Evolutionary conservation across 2,329 filamentous ascomycete genomes (phyloP), one percentile per base, ranked within the genome.

Genomic region (Cytospora paraplurivora): DNA sequence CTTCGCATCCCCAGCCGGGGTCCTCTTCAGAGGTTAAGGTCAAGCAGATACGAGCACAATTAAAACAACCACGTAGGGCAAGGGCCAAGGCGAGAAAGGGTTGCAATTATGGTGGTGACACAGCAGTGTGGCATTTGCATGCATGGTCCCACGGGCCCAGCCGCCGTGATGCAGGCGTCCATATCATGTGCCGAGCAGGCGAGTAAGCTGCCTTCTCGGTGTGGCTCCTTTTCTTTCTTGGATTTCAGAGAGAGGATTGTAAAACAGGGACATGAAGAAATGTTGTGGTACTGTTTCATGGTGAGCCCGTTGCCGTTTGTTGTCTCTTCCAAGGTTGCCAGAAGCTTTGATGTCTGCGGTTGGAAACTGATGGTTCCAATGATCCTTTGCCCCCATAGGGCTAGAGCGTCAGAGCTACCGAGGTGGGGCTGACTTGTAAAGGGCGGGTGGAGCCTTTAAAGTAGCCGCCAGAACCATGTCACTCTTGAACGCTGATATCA

Each of bases 321-420:
- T 21, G 13, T 38, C n/a, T 47, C 44, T n/a, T n/a, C n/a, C n/a
- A n/a, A n/a, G n/a, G n/a, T n/a, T 17, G 44, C n/a, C 17, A 19
- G 44, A 47, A 19, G 17, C 2, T 27, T 12, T 47, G 44, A 47
- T 21, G 44, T 21, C n/a, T 47, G 44, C n/a, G 19, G 44, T 44
- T n/a, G 15, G n/a, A 27, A 27, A 27, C 27, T 27, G 27, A 38
- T 38, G 37, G 35, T 50, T 32, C 19, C 27, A 27, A 4, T 27
- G 27, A 27, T 27, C 27, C 27, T 27, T 27, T 44, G 52, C 52
- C 52, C 41, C 59, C 59, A 62, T 57, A 62, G 53, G 44, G 54
- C 60, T 21, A 54, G 34, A 57, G 60, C 35, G 60, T 21, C 21
- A 32, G 27, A n/a, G 33, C n/a, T 35, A 50, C 33, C 19, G 47